Evolutionary conservation across 1,284 basidiomycete genomes (phyloP), one percentile per base, ranked within the genome.

Genomic region (Athelia psychrophila): DNA sequence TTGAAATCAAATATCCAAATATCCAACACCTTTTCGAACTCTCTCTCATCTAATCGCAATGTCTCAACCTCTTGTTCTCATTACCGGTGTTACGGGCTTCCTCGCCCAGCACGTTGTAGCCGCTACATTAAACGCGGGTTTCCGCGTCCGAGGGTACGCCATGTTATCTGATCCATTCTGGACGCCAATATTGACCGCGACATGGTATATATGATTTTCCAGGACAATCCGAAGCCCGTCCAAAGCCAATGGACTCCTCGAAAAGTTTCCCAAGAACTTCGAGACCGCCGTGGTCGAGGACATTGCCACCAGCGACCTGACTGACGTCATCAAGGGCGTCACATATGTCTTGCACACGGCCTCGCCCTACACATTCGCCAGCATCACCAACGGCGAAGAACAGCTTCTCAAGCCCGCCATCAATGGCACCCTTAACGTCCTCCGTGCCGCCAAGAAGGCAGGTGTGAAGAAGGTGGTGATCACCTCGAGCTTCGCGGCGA

Each of bases 81-180:
- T 50, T 18, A 40, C 49, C 19, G 49, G 38, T n/a, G 40, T 30
- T 9, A 50, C 35, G 44, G 49, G 49, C 6, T 50, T 25, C 40
- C 38, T 50, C 19, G 49, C 49, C 16, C 35, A 32, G 10, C 22
- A 45, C 19, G 30, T 50, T 24, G 38, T 38, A 5, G 12, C 24
- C 10, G 42, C 49, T 44, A 25, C 38, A 4, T 38, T 50, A n/a
- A 30, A 47, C 16, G 49, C 40, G 2, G 49, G 49, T 16, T 50
- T 47, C 42, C 49, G 49, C 20, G 49, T 50, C 42, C 49, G 49
- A n/a, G 49, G 48, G 23, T 36, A 23, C 12, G 48, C 42, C 16
- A 6, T 19, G n/a, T n/a, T n/a, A n/a, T 16, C 19, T 19, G n/a
- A n/a, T 35, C 19, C 32, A 16, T 19, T 23, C 22, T 6, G 48